Base-by-base conservation (phyloP, 257 asterid species). In the Lycium ferocissimum region DNA sequence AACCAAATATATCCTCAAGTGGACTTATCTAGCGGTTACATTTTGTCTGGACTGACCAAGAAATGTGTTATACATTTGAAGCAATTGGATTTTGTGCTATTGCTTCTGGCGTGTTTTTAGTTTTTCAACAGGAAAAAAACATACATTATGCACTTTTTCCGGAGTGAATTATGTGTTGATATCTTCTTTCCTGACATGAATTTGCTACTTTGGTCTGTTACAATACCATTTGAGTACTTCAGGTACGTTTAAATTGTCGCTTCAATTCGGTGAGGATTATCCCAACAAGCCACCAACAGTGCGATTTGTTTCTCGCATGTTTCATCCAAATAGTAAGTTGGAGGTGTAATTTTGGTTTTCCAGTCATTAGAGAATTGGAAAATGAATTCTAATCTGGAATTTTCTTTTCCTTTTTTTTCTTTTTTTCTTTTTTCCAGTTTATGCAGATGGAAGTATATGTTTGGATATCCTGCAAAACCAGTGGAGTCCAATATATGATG, bases 401-500 rank as follows among this genome's bases (percentile, higher is more conserved):
- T n/a, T n/a, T n/a, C n/a, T n/a, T n/a, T n/a, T n/a, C n/a, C n/a
- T n/a, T n/a, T n/a, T n/a, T n/a, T 72, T 71, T 45, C 33, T 10
- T 13, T 85, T 80, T 82, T n/a, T 73, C 56, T 59, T 84, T 72
- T 89, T 58, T 78, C 83, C 93, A 95, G 98, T 95, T 90, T 95
- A 95, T 85, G 97, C 95, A 37, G 98, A 95, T 88, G 98, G 98
- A 87, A 94, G 98, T 81, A 95, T 95, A 88, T 94, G 98, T 85
- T 91, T 94, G 90, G 98, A 95, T 90, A 95, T 95, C 89, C 98
- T 95, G 85, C 98, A 95, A 87, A 94, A 94, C 90, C 98, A 95
- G 84, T 95, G 98, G 98, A 95, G 98, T 88, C 98, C 98, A 17
- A 94, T 95, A 79, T 95, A 95, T 87, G 98, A 95, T 81, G 97